Evolutionary conservation across 768 basidiomycete genomes (phyloP), one percentile per base, ranked within the genome.

Genomic region (Amanita fuliginea): DNA sequence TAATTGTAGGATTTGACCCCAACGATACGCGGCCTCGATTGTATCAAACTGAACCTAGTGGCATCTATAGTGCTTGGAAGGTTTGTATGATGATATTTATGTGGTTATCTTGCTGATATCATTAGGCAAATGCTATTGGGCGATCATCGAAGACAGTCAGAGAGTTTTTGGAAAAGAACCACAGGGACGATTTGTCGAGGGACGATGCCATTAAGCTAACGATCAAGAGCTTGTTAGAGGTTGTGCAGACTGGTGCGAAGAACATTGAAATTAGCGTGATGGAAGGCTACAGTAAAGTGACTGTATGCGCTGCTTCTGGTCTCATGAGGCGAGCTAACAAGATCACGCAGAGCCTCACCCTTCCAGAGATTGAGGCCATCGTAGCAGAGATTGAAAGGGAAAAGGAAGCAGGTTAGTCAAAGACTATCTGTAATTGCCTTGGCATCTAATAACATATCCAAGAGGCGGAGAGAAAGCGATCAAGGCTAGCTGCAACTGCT

Each of bases 181-280:
- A 95, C 67, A 90, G 83, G 58, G 92, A 96, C 54, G 90, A 88
- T 55, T 73, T 96, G 71, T 72, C 78, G 6, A 74, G 89, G 52
- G 92, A 92, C 44, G 92, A 96, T 53, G 83, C 86, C 46, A 87
- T 99, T 65, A 96, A 96, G 65, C 70, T 99, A 42, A 92, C 96
- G 0, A 80, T 99, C 54, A 98, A 97, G 72, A 87, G 86, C 62
- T 71, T 99, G 58, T 73, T 99, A 19, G 96, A 99, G 65, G 94
- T 99, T 33, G 96, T 99, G 6, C 96, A 98, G 69, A 97, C 96
- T 1, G 96, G 96, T n/a, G 96, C 96, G 4, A 98, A 98, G 74
- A 99, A 99, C 66, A 98, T 99, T 54, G 96, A 99, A 65, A 91
- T 99, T 58, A 93, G 87, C 54, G 89, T 97, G 40, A 94, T 98